Evolutionary conservation across 78 protist species (phyloP).

Genomic region (Dictyostelium capitatum): DNA sequence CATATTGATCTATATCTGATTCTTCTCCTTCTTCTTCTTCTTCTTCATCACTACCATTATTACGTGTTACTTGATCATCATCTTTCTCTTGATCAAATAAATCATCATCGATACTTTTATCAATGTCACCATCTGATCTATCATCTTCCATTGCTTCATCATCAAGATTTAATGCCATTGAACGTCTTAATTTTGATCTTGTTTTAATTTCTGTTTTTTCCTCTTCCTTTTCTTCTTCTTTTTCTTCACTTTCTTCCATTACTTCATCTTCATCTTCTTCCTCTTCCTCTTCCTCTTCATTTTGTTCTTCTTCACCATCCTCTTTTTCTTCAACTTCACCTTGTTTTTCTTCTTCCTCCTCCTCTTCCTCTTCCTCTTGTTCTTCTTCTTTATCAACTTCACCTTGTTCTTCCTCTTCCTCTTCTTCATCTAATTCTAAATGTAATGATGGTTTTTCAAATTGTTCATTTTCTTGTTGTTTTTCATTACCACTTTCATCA

Average conservation of each 20-base stretch:
- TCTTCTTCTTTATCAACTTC: background rate
- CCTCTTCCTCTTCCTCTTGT: background rate
- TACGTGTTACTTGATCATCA: background rate
- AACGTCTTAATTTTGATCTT: background rate
- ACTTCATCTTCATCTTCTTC: background rate
- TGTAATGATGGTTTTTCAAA: background rate
- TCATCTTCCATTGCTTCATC: conserved; percentile 18
- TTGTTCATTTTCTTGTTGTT: background rate
- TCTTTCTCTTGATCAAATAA: background rate
- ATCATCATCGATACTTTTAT: background rate
- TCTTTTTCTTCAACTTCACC: background rate
- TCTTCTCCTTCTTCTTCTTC: background rate
- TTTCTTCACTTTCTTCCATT: background rate
- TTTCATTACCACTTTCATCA: background rate
- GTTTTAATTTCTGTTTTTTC: background rate
- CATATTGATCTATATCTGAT: background rate
- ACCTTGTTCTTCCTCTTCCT: background rate
- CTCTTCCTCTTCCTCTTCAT: background rate
- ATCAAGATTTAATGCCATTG: background rate
- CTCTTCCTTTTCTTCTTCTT: background rate
- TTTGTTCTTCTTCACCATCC: background rate
- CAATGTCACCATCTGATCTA: background rate
- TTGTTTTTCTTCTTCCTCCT: background rate
- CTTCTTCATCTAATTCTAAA: background rate
- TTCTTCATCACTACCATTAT: background rate